Conservation (phyloP, 805 yeast genomes). For the Clavispora carvajalis region DNA sequence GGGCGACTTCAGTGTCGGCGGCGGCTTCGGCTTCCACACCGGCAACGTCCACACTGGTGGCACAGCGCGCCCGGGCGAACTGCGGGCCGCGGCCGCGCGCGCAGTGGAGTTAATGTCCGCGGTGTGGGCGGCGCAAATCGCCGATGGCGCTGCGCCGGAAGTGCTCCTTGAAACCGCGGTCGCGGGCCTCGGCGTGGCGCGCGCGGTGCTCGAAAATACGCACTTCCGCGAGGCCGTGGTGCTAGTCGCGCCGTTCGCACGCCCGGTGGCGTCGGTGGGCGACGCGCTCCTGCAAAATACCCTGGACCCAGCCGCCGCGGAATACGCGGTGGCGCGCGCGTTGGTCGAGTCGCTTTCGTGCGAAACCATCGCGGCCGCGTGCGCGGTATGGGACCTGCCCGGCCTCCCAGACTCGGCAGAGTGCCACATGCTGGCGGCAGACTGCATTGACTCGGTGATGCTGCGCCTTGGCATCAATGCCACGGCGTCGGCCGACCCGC, state of each 20-base stretch:
- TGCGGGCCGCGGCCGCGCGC: not conserved
- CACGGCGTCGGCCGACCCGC: conserved; percentile 6
- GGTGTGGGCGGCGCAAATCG: not conserved
- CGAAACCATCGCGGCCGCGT: conserved; percentile 17
- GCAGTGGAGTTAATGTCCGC: not conserved
- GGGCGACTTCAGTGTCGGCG: not conserved
- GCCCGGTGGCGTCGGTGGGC: not conserved
- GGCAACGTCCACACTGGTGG: not conserved
- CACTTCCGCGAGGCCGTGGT: not conserved
- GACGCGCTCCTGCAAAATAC: not conserved
- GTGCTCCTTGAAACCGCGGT: not conserved
- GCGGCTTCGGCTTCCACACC: not conserved
- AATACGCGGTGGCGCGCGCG: conserved; percentile 26
- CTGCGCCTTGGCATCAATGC: conserved; percentile 26
- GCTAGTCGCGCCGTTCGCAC: not conserved
- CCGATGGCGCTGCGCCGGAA: not conserved
- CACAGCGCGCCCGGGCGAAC: too few species aligned
- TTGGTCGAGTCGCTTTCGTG: conserved; percentile 8
- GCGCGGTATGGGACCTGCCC: conserved; percentile 29
- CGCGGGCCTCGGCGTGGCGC: not conserved
- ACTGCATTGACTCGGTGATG: conserved; percentile 39
- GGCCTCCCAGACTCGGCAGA: conserved; percentile 28
- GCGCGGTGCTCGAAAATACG: not conserved
- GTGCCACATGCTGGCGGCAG: conserved; percentile 37
- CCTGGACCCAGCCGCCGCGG: conserved; percentile 10